Base-by-base conservation (phyloP, 768 basidiomycete genomes). In the Mycena venus region DNA sequence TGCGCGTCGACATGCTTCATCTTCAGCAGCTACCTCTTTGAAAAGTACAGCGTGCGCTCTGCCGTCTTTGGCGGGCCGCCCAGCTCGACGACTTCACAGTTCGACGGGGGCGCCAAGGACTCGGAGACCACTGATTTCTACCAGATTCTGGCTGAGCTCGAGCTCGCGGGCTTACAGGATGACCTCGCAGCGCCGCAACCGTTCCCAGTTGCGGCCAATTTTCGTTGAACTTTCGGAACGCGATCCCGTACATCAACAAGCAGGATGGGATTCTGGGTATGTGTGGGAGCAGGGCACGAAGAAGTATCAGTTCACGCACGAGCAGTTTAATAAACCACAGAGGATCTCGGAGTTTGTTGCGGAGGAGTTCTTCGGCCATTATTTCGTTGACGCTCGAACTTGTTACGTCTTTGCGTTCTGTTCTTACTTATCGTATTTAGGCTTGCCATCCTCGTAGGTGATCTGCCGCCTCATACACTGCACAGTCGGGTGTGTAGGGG, bases 131-230 rank as follows among this genome's bases (percentile, higher is more conserved):
- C 73, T 1, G 64, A 68, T 51, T 74, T 40, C n/a, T 72, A 74
- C 59, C 32, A n/a, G 4, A 34, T 77, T 9, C 10, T 77, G 0
- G 34, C 38, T 8, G 75, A 77, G 44, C 53, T 77, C 1, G 58
- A 74, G 63, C 42, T 66, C 3, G 62, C 71, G 15, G 69, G 69
- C 11, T 56, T 77, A 32, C 47, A 77, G 34, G 55, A 67, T 56
- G 75, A 77, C 65, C 75, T 68, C 3, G 72, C 68, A 14, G 75
- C 75, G 27, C 75, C 75, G 31, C 72, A 77, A 68, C 75, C 75
- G 21, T 49, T 77, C n/a, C 75, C 75, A 11, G 47, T 77, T 7
- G 12, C 44, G 6, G 72, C 60, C 53, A 56, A 14, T 53, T 77
- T 25, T 61, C 58, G 17, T 49, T 75, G 66, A 75, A 75, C 68